These are phyloP conservation scores for Pseudocercospora fuligena DNA, from an alignment of 2,329 filamentous ascomycete species.

Conservation along the genomic window DNA sequence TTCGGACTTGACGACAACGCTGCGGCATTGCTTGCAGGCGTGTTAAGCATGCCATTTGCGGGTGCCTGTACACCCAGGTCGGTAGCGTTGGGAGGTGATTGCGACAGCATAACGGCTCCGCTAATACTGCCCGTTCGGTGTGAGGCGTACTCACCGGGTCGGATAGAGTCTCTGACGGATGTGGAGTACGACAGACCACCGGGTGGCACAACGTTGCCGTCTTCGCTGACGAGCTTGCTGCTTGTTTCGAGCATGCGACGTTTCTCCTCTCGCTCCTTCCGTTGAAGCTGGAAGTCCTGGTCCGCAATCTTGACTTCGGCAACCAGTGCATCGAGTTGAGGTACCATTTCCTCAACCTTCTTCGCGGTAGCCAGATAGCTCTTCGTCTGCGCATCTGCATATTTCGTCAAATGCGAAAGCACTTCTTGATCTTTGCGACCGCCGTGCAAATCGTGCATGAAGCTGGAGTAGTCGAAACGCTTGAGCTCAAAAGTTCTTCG, in stretches of 20 bases:
- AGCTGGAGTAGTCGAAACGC: slow-evolving; percentile 97
- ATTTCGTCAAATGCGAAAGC: slow-evolving; percentile 89
- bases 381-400: slow-evolving; percentile 86
- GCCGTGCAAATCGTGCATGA: slow-evolving; percentile 98
- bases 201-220: slow-evolving; percentile 36
- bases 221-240: slow-evolving; percentile 57
- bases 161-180: slow-evolving; percentile 34
- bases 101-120: slow-evolving; percentile 29
- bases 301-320: slow-evolving; percentile 90
- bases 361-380: slow-evolving; percentile 82
- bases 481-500: slow-evolving; percentile 94
- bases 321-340: slow-evolving; percentile 86
- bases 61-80: slow-evolving; percentile 32
- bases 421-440: slow-evolving; percentile 99
- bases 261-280: slow-evolving; percentile 95
- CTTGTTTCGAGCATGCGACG: slow-evolving; percentile 87
- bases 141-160: slow-evolving; percentile 31
- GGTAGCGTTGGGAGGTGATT: slow-evolving; percentile 36
- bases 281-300: slow-evolving; percentile 94
- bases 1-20: slow-evolving; percentile 38
- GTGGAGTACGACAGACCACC: slow-evolving; percentile 34
- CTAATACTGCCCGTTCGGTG: slow-evolving; percentile 32
- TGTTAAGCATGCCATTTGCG: slow-evolving; percentile 30
- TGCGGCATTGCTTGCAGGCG: slow-evolving; percentile 25
- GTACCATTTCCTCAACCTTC: slow-evolving; percentile 83